Base-by-base conservation (phyloP, 1,139 yeast species). In the Sporopachydermia cereana region DNA sequence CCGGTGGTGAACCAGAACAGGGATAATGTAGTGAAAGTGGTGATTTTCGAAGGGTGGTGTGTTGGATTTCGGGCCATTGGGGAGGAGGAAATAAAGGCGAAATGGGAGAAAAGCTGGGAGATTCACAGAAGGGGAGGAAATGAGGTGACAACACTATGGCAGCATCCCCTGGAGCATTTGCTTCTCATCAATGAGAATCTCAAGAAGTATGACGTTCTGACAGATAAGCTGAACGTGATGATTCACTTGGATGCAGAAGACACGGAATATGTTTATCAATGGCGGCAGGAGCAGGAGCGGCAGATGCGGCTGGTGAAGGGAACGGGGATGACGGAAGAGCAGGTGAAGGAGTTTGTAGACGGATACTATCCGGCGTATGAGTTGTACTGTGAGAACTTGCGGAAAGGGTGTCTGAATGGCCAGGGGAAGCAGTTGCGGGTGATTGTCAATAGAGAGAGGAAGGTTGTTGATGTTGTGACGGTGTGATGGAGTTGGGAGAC, bases 31-130 rank as follows among this genome's bases (percentile, higher is more conserved):
- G 67, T 77, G 3, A 85, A 84, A 54, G 70, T 88, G 1, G 71
- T 89, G 2, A 60, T 91, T 3, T 70, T 91, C 45, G 98, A 91
- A 63, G 98, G 98, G 2, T 91, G 98, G 98, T 86, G 89, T 62
- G 74, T 79, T 23, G 97, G 97, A 2, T 89, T 77, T 59, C 53
- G 57, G 29, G 72, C 89, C 1, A 53, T 72, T 20, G 51, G 64
- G 20, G 64, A 63, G 16, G 62, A 58, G 2, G 58, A 53, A 3
- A 49, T 65, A 18, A 50, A 47, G 3, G 36, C 22, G 2, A 45
- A 31, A 2, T 41, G 45, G 14, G 3, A 22, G 20, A 16, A 22
- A 21, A 24, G 14, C 5, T 43, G 47, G 46, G 25, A 42, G 18
- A n/a, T 24, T 18, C 43, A 36, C 21, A 23, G 50, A 20, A n/a